Conservation (phyloP, 2,329 filamentous ascomycete species). For the Sporothrix inflata region DNA sequence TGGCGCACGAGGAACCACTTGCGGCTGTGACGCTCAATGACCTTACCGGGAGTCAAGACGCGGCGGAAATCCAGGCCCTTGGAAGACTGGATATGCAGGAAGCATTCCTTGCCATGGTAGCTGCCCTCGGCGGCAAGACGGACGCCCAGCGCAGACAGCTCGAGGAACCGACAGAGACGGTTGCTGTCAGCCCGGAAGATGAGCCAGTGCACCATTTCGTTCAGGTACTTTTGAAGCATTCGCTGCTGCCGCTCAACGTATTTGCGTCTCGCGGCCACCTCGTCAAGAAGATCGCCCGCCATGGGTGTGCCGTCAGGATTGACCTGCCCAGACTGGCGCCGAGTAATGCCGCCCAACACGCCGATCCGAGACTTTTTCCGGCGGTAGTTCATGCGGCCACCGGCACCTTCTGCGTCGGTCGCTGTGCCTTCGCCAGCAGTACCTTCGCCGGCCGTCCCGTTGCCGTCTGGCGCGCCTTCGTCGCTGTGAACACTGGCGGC, state of each 20-base stretch:
- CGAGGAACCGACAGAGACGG: conserved; percentile 90
- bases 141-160: conserved; percentile 91
- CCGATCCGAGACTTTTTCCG: conserved; percentile 56
- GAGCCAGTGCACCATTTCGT: conserved; percentile 92
- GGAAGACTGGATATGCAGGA: conserved; percentile 85
- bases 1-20: conserved; percentile 99
- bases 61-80: conserved; percentile 86
- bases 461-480: conserved; percentile 36
- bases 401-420: conserved; percentile 67
- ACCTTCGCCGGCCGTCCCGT: conserved; percentile 51
- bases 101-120: conserved; percentile 97
- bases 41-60: conserved; percentile 74
- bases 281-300: conserved; percentile 55
- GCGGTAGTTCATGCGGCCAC: conserved; percentile 36
- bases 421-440: conserved; percentile 66
- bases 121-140: conserved; percentile 92
- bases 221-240: conserved; percentile 85
- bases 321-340: conserved; percentile 56
- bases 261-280: conserved; percentile 58
- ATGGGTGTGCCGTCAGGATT: conserved; percentile 51
- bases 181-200: conserved; percentile 98
- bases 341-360: conserved; percentile 57
- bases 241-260: conserved; percentile 83
- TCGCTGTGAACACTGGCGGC: conserved; percentile 45
- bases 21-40: conserved; percentile 81